phyloP scores from a whole-genome alignment of 2,329 filamentous ascomycete species.

The Alternaria ethzedia region DNA sequence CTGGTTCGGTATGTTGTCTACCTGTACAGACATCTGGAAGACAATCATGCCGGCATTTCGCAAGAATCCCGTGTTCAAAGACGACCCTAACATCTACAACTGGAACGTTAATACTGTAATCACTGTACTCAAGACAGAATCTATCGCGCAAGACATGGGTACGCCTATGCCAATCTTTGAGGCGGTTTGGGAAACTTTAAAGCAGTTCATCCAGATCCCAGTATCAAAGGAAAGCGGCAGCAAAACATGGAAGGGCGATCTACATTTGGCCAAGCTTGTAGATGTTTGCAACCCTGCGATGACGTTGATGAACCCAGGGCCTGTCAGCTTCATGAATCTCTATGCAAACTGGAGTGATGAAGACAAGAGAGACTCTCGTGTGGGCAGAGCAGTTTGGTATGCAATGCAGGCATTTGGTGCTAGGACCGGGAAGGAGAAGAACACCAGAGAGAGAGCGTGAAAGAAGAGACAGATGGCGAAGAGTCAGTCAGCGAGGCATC shows the following conservation, averaged over 20 bases:
- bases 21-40: not conserved
- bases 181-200: not conserved
- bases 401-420: not conserved
- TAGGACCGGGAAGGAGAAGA: not conserved
- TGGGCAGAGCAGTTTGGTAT: not conserved
- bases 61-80: not conserved
- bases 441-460: not conserved
- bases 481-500: not conserved
- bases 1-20: not conserved
- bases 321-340: not conserved
- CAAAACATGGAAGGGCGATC: not conserved
- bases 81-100: not conserved
- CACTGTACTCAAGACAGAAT: not conserved
- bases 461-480: not conserved
- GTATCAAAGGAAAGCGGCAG: not conserved
- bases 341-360: not conserved
- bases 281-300: not conserved
- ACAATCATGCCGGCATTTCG: not conserved
- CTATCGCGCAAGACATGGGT: not conserved
- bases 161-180: not conserved
- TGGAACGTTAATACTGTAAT: not conserved
- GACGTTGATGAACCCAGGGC: not conserved
- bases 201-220: not conserved
- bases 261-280: not conserved
- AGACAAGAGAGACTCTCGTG: not conserved